Evolutionary conservation across 352 stramenopile genomes (phyloP), one percentile per base, ranked within the genome.

Genomic region (Thalassiosira hispida): DNA sequence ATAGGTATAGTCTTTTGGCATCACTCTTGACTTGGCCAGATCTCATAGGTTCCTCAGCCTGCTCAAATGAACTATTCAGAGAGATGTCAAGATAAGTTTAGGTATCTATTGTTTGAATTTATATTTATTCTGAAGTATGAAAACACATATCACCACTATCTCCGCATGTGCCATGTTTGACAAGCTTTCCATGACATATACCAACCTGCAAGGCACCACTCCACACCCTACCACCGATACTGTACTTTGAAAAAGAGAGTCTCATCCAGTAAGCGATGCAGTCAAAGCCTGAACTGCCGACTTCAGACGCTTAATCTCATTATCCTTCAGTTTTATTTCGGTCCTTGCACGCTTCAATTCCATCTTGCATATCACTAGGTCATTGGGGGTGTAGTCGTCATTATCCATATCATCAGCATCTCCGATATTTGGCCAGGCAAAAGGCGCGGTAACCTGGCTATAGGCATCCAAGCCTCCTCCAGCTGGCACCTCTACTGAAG

Each of bases 211-310:
- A n/a, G n/a, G n/a, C n/a, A n/a, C n/a, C n/a, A 56, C 47, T 14
- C 47, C 47, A 56, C 5, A 56, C 33, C 33, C 33, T 42, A 11
- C 33, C 33, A 56, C n/a, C n/a, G n/a, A n/a, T n/a, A n/a, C n/a
- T n/a, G n/a, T n/a, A n/a, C n/a, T n/a, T n/a, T n/a, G n/a, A n/a
- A n/a, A n/a, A n/a, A n/a, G n/a, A n/a, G n/a, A n/a, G n/a, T n/a
- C n/a, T 56, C 47, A 56, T 56, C 23, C 47, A 23, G 47, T 56
- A 11, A 56, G 47, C 5, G 47, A 56, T 11, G 47, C 47, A 5
- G 47, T 56, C 47, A 56, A 56, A 23, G 47, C 47, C 47, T 14
- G 5, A 5, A 56, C 47, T 29, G 47, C 47, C 47, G 47, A 56
- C 47, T 56, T 56, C 5, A 56, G 47, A 5, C 47, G 47, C 14